Conservation (phyloP, 345 rosid species). For the Eucalyptus fibrosa region DNA sequence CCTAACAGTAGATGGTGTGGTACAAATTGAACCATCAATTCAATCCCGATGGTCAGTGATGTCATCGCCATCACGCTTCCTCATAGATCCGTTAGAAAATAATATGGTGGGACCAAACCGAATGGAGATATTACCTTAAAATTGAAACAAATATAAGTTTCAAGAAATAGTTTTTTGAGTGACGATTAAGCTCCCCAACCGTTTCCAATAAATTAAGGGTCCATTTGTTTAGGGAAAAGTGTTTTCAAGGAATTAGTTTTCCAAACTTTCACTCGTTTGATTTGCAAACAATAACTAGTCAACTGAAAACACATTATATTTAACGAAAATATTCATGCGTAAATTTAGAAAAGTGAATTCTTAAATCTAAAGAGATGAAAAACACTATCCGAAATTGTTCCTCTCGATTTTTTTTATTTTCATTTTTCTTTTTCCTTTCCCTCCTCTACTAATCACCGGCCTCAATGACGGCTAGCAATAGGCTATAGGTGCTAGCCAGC, state of each 20-base stretch:
- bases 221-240: background rate
- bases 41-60: background rate
- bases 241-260: background rate
- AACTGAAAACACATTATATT: fast-evolving
- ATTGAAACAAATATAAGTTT: background rate
- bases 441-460: fast-evolving
- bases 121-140: background rate
- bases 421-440: background rate
- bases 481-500: fast-evolving
- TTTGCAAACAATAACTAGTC: fast-evolving
- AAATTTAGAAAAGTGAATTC: background rate
- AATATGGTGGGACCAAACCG: background rate
- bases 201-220: background rate
- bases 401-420: fast-evolving
- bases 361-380: no score
- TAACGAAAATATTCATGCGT: background rate
- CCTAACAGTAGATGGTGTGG: background rate
- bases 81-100: background rate
- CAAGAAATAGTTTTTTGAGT: background rate
- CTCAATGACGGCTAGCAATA: fast-evolving
- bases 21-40: background rate
- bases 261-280: fast-evolving
- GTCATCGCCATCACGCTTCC: background rate
- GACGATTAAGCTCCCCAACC: background rate
- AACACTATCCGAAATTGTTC: fast-evolving